A percentile compares a stretch with the other conserved stretches of the same genome.
phyloP scores from a whole-genome alignment of 805 yeast genomes.

The Tetrapisispora iriomotensis region DNA sequence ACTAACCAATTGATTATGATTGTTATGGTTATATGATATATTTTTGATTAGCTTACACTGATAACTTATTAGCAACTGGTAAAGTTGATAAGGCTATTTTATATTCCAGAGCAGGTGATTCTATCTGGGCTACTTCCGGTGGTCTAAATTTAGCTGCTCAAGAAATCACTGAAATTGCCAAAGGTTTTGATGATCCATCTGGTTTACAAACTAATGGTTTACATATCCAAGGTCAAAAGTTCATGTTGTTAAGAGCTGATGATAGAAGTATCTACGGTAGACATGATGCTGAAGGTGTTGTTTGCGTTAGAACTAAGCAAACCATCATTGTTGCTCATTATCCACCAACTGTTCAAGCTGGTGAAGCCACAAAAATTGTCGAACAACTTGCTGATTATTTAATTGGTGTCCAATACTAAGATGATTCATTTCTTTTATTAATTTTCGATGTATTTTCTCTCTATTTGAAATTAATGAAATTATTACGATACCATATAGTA shows the following conservation, averaged over 20 bases:
- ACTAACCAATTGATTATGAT: not conserved
- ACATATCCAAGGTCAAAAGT: slow-evolving; percentile 76
- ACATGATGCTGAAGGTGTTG: slow-evolving; percentile 76
- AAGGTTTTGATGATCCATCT: slow-evolving; percentile 72
- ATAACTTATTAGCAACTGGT: slow-evolving; percentile 78
- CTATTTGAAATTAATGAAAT: too few species aligned
- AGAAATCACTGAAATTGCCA: slow-evolving; percentile 66
- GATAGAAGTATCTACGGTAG: slow-evolving; percentile 92
- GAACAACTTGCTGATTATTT: slow-evolving; percentile 94
- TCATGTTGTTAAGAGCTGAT: slow-evolving; percentile 81
- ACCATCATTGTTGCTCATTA: slow-evolving; percentile 91
- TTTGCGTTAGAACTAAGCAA: slow-evolving; percentile 89
- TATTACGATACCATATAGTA: too few species aligned
- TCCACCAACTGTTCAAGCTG: slow-evolving; percentile 83
- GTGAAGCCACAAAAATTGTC: slow-evolving; percentile 89
- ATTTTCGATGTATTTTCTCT: too few species aligned
- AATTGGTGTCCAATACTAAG: slow-evolving; percentile 72
- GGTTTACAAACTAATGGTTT: slow-evolving; percentile 78
- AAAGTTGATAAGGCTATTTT: slow-evolving; percentile 88
- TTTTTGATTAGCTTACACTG: slow-evolving; percentile 68
- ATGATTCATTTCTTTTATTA: too few species aligned
- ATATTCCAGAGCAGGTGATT: slow-evolving; percentile 89
- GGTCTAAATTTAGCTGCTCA: slow-evolving; percentile 51
- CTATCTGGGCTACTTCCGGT: slow-evolving; percentile 84
- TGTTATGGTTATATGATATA: not conserved